Evolutionary conservation across 805 yeast species (phyloP).

Genomic region (Cyberlindnera suaveolens): DNA sequence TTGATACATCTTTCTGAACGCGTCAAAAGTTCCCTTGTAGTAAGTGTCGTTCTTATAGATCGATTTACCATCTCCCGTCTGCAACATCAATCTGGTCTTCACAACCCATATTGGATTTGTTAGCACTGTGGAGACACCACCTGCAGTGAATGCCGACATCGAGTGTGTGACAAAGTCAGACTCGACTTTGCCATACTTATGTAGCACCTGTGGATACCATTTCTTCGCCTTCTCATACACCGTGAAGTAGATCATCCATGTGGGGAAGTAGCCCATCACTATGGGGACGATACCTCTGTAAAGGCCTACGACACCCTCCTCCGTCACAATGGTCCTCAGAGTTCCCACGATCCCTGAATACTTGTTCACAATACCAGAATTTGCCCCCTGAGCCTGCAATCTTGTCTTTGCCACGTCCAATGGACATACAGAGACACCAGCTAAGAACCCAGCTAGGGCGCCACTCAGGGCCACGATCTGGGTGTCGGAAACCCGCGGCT

Average conservation of each 20-base stretch:
- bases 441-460: constrained; percentile 86
- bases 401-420: constrained; percentile 93
- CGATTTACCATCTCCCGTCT: constrained; percentile 33
- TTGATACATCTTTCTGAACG: constrained; percentile 69
- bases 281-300: constrained; percentile 93
- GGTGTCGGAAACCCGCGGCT: constrained; percentile 28
- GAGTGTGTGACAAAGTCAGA: constrained; percentile 34
- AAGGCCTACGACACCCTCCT: constrained; percentile 79
- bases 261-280: constrained; percentile 88
- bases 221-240: constrained; percentile 77
- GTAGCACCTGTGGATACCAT: constrained; percentile 39
- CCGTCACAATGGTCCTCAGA: constrained; percentile 54
- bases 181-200: constrained; percentile 14
- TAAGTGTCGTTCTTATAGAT: constrained; percentile 23
- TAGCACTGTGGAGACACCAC: constrained; percentile 72
- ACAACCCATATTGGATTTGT: constrained; percentile 98
- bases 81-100: constrained; percentile 90
- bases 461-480: constrained; percentile 80
- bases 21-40: constrained; percentile 78
- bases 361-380: constrained; percentile 3
- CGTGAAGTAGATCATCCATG: constrained; percentile 94
- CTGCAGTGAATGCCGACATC: constrained; percentile 76
- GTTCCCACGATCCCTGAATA: constrained; percentile 53
- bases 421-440: constrained; percentile 91
- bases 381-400: constrained; percentile 79